Conservation (phyloP, 2,329 filamentous ascomycete genomes). For the Chaetomiaceae sp. region DNA sequence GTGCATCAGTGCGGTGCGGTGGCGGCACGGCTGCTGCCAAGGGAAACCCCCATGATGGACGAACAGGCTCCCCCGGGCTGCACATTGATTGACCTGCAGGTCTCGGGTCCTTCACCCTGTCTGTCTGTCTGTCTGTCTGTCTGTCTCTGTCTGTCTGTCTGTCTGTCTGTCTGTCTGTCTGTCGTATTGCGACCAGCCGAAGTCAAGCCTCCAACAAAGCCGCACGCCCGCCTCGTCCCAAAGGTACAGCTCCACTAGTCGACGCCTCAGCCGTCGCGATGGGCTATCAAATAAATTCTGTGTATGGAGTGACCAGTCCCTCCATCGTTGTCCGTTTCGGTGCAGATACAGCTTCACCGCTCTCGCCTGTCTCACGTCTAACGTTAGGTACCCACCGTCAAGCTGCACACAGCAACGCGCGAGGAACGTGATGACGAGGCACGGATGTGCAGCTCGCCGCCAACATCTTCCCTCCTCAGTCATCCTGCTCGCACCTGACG, state of each 20-base stretch:
- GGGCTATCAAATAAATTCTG: too few relatives aligned
- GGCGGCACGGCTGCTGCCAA: too few relatives aligned
- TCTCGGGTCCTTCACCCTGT: not conserved
- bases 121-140: too few relatives aligned
- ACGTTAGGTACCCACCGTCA: too few relatives aligned
- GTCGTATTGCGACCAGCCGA: not conserved
- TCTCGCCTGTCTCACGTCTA: conserved; percentile 12
- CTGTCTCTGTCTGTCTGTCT: too few relatives aligned
- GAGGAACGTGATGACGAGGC: conserved; percentile 3
- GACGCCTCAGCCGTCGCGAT: conserved; percentile 3
- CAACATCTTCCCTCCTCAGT: not conserved
- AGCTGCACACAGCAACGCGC: not conserved
- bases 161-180: too few relatives aligned
- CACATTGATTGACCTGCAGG: not conserved
- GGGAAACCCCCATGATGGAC: too few relatives aligned
- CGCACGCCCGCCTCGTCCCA: too few relatives aligned
- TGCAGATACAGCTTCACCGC: conserved; percentile 12
- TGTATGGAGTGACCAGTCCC: too few relatives aligned
- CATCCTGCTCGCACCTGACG: too few relatives aligned
- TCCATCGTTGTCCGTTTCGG: conserved; percentile 1
- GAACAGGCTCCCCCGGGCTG: not conserved
- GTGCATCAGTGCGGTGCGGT: too few relatives aligned
- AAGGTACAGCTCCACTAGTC: too few relatives aligned
- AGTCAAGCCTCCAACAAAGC: not conserved
- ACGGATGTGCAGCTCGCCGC: conserved; percentile 12